Conservation (phyloP, 129 eudicot species). For the Erigeron canadensis region DNA sequence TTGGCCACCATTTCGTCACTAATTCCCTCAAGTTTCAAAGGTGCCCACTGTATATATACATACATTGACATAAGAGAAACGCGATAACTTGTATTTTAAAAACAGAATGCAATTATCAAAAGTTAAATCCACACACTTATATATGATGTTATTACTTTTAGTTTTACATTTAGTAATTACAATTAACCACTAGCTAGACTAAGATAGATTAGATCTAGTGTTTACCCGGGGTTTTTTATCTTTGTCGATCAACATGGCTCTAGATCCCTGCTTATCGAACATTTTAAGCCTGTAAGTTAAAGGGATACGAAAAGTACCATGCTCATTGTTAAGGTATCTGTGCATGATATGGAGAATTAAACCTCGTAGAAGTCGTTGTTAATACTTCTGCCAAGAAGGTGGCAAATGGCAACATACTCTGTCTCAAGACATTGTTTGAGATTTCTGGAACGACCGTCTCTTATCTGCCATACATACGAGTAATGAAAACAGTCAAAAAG, state of each 20-base stretch:
- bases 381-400: constrained; percentile 23
- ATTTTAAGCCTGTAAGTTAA: neutral
- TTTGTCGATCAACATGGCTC: constrained; percentile 45
- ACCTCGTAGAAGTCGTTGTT: constrained; percentile 37
- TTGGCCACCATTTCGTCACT: constrained; percentile 35
- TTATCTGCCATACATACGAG: constrained; percentile 23
- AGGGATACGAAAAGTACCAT: neutral
- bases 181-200: neutral
- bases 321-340: neutral
- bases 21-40: constrained; percentile 31
- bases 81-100: neutral
- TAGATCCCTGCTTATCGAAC: constrained; percentile 31
- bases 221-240: constrained; percentile 40
- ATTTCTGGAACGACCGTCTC: constrained; percentile 33
- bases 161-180: neutral
- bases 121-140: neutral
- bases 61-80: neutral
- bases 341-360: neutral
- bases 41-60: constrained; percentile 33
- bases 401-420: constrained; percentile 23
- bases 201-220: constrained; percentile 6
- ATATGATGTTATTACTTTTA: neutral
- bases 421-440: constrained; percentile 29
- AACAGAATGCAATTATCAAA: neutral
- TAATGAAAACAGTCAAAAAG: neutral